A percentile compares a stretch with the other conserved stretches of the same genome.
These are phyloP conservation scores for Scheffersomyces segobiensis DNA, from an alignment of 1,139 yeast species.

Conservation along the genomic window DNA sequence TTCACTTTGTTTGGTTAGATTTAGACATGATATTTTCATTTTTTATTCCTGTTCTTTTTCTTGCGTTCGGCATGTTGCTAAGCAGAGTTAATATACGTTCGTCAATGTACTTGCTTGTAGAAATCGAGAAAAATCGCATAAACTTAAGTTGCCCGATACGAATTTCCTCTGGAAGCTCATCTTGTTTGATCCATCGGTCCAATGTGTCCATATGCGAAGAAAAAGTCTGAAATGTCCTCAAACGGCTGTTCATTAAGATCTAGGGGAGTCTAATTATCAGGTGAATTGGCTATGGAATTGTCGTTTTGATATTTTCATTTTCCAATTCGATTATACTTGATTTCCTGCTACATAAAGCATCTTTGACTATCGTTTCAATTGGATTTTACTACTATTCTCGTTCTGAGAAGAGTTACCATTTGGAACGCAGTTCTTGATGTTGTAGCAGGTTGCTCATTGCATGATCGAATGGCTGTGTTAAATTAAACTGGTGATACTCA, in stretches of 20 bases:
- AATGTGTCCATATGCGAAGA: constrained; percentile 57
- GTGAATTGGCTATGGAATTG: background rate
- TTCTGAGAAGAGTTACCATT: background rate
- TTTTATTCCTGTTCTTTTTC: background rate
- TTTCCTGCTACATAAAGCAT: background rate
- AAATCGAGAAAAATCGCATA: constrained; percentile 26
- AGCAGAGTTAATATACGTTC: background rate
- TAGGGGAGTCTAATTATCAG: background rate
- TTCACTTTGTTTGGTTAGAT: background rate
- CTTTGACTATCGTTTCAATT: background rate
- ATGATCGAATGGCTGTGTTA: background rate
- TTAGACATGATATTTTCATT: too few species aligned
- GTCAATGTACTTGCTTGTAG: background rate
- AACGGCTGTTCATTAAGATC: background rate
- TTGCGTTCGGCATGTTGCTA: background rate
- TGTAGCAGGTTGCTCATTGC: background rate
- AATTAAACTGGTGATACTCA: background rate
- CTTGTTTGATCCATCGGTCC: constrained; percentile 39
- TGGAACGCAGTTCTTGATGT: background rate
- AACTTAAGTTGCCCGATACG: constrained; percentile 48
- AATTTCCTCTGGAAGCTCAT: constrained; percentile 13
- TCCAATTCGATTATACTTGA: background rate
- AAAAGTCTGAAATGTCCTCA: constrained; percentile 5
- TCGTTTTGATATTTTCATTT: background rate
- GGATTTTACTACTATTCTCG: background rate